Evolutionary conservation across 768 basidiomycete species (phyloP), one percentile per base, ranked within the genome.

Genomic region (Amanita molliuscula): DNA sequence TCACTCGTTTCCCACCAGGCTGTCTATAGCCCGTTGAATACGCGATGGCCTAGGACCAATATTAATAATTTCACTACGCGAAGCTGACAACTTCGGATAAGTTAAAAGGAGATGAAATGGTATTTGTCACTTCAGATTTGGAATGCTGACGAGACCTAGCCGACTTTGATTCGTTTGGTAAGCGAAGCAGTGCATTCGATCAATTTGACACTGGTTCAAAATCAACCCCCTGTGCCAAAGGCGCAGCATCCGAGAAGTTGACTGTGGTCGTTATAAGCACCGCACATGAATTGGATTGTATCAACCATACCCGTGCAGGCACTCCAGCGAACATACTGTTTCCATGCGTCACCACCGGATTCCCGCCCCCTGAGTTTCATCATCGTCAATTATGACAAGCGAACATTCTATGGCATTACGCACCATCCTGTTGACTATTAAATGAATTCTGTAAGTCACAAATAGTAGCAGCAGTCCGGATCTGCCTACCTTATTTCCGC

Each of bases 291-390:
- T 44, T 31, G 34, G 36, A 8, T 40, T 33, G 20, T n/a, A 29
- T 44, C 35, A 44, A 11, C 63, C 72, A 44, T 59, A 77, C 76
- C 69, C 9, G 94, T 96, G 64, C 89, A 93, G 41, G 86, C 80
- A 65, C 84, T 84, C 88, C 88, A 94, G 46, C 90, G 80, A 35
- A 93, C 87, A 58, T 93, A 93, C 65, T 95, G 89, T 65, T 94
- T 93, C 95, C 95, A 98, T n/a, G 94, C 87, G 65, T 97, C 95
- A 47, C 94, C 94, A 34, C 95, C 95, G 6, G 89, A 91, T 70
- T 98, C 95, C 44, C 95, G 81, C 16, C 95, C 95, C 92, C 86
- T 86, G 56, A 20, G 31, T 60, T 55, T 49, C 34, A 49, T 51
- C 51, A 56, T 56, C 13, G 31, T 31, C 53, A 54, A 51, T 34